Evolutionary conservation across 805 yeast species (phyloP), one percentile per base, ranked within the genome.

Genomic region (Wickerhamiella occidentalis): DNA sequence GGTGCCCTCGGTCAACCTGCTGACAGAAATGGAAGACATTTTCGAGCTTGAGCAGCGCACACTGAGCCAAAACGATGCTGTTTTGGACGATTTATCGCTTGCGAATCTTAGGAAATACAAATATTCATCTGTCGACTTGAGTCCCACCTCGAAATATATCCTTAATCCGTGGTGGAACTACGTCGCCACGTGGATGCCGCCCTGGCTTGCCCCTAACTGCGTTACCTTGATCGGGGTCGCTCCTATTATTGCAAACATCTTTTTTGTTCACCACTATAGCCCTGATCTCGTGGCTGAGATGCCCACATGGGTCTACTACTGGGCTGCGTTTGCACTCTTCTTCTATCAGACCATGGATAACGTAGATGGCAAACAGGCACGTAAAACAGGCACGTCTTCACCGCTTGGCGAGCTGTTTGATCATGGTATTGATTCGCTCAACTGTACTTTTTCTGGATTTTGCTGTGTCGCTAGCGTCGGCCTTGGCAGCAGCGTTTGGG

Each of bases 321-420:
- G 82, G 48, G 84, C 84, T 62, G 96, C 94, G 0, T 60, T 81
- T 52, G 88, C 94, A 1, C 69, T 90, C 51, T 84, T 88, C 63
- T 72, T 87, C 74, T 90, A 90, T 66, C 96, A 92, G 63, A 90
- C 97, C 0, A 85, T 92, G 70, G 97, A 92, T 68, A 95, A 95
- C 5, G 85, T 95, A 64, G 97, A 90, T 67, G 97, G 97, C 6
- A 79, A 85, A 59, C 98, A 90, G 65, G 97, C 97, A 21, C 78
- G 97, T 59, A 76, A 84, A 58, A 92, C 96, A 0, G 94, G 94
- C 11, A 94, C 88, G 63, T 77, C 86, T 44, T 94, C 96, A 3
- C 97, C 98, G 0, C 68, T 90, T 56, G 97, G 98, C 30, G 97
- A 90, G 65, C 71, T 92, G 52, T 92, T 90, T 61, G 97, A 92